These are phyloP conservation scores for Fremontodendron californicum DNA, from an alignment of 345 rosid genomes.

Conservation along the genomic window DNA sequence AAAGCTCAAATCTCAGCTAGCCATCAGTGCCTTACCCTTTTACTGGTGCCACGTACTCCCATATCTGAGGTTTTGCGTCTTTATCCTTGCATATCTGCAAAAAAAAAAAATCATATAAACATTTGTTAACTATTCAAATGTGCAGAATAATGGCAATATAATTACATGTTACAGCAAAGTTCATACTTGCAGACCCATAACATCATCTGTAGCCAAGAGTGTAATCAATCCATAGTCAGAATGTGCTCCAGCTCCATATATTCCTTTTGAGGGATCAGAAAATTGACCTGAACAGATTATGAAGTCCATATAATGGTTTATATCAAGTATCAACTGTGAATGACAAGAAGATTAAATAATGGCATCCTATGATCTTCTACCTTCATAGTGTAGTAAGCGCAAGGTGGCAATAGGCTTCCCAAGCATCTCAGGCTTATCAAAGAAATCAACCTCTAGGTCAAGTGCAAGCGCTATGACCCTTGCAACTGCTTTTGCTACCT, in stretches of 20 bases:
- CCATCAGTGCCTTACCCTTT: constrained; percentile 59
- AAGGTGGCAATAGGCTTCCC: constrained; percentile 66
- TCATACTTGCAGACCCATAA: constrained; percentile 72
- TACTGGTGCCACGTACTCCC: constrained; percentile 78
- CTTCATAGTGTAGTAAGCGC: constrained; percentile 74
- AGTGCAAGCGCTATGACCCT: constrained; percentile 77
- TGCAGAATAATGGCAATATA: neutral
- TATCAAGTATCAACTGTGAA: constrained; percentile 7
- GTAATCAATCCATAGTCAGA: constrained; percentile 91
- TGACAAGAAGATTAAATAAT: neutral
- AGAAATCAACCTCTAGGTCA: constrained; percentile 60
- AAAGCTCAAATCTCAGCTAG: neutral
- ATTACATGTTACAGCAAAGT: neutral
- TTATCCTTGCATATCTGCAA: constrained; percentile 81
- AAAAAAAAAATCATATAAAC: neutral
- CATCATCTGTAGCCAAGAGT: constrained; percentile 76
- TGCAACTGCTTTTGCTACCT: constrained; percentile 54
- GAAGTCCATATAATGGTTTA: neutral
- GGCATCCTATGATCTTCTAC: constrained; percentile 20
- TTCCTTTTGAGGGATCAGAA: constrained; percentile 74
- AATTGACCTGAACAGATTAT: constrained; percentile 32
- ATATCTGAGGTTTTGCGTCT: constrained; percentile 59
- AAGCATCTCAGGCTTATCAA: constrained; percentile 73
- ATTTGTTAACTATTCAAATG: neutral
- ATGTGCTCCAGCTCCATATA: constrained; percentile 91